These are phyloP conservation scores for Entonaema liquescens DNA, from an alignment of 495 filamentous ascomycete genomes.

Conservation along the genomic window DNA sequence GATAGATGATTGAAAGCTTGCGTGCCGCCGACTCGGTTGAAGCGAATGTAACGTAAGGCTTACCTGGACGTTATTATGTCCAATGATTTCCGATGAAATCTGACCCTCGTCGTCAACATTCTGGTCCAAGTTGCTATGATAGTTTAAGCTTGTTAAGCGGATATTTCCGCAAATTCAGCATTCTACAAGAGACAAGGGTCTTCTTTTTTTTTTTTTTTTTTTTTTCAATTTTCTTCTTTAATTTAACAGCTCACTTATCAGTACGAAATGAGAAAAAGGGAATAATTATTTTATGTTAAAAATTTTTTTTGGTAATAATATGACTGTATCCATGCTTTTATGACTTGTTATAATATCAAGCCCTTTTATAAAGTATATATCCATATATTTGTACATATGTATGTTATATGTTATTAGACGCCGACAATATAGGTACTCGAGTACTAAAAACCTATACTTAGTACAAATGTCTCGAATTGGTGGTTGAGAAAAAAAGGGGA, in stretches of 20 bases:
- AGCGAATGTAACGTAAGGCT: slow-evolving; percentile 35
- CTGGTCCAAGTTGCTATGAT: not conserved
- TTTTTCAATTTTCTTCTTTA: not conserved
- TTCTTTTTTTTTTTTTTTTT: not conserved
- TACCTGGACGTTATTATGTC: slow-evolving; percentile 11
- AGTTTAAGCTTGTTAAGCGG: slow-evolving; percentile 20
- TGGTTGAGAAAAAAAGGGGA: slow-evolving; percentile 9
- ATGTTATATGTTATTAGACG: not conserved
- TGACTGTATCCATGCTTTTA: not conserved
- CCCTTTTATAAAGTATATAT: not conserved
- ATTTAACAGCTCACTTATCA: not conserved
- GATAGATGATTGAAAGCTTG: slow-evolving; percentile 25
- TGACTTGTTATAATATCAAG: not conserved
- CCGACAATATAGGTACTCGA: not conserved
- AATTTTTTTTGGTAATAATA: no score
- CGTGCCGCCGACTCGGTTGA: slow-evolving; percentile 24
- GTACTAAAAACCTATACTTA: not conserved
- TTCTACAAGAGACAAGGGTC: not conserved
- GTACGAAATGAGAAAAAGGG: not conserved
- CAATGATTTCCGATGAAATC: slow-evolving; percentile 4
- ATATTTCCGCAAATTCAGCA: slow-evolving; percentile 10
- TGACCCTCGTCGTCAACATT: not conserved
- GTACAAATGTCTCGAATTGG: slow-evolving; percentile 4
- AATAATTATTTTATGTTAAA: no score
- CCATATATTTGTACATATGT: not conserved